phyloP scores from a whole-genome alignment of 1,139 yeast genomes.

The Yamadazyma epiphylla region DNA sequence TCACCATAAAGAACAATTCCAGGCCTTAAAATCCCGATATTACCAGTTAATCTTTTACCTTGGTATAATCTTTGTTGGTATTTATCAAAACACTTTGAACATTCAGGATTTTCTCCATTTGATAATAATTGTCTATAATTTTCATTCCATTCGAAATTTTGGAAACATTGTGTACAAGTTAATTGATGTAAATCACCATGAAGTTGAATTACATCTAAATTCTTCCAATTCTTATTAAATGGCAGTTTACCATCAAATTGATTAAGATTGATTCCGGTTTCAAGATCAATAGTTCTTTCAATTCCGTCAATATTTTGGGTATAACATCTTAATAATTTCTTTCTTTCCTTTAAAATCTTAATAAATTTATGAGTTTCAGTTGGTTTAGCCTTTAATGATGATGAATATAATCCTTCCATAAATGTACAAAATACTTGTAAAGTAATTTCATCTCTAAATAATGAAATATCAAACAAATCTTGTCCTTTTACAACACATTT shows the following conservation, averaged over 20 bases:
- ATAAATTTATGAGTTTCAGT: conserved; percentile 84
- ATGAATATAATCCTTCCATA: conserved; percentile 68
- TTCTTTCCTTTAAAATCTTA: conserved; percentile 57
- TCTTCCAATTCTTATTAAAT: conserved; percentile 51
- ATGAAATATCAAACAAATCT: conserved; percentile 82
- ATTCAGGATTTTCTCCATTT: conserved; percentile 60
- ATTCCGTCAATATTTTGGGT: conserved; percentile 70
- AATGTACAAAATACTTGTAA: conserved; percentile 72
- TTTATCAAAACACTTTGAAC: conserved; percentile 53
- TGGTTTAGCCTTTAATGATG: conserved; percentile 64
- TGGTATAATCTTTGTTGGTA: conserved; percentile 49
- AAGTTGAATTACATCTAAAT: conserved; percentile 74
- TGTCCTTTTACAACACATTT: conserved; percentile 70
- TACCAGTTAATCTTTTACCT: conserved; percentile 60
- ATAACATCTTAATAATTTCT: conserved; percentile 75
- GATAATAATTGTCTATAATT: conserved; percentile 42
- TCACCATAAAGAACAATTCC: conserved; percentile 77
- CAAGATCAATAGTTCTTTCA: conserved; percentile 39
- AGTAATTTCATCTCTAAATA: conserved; percentile 66
- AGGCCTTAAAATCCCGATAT: conserved; percentile 66
- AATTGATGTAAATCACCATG: conserved; percentile 85
- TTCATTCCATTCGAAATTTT: conserved; percentile 58
- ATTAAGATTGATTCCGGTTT: conserved; percentile 33
- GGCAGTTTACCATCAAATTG: conserved; percentile 21
- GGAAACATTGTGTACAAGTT: conserved; percentile 67